A percentile compares a stretch with the other conserved stretches of the same genome.
phyloP scores from a whole-genome alignment of 495 filamentous ascomycete species.

The Margaritispora aquatica region DNA sequence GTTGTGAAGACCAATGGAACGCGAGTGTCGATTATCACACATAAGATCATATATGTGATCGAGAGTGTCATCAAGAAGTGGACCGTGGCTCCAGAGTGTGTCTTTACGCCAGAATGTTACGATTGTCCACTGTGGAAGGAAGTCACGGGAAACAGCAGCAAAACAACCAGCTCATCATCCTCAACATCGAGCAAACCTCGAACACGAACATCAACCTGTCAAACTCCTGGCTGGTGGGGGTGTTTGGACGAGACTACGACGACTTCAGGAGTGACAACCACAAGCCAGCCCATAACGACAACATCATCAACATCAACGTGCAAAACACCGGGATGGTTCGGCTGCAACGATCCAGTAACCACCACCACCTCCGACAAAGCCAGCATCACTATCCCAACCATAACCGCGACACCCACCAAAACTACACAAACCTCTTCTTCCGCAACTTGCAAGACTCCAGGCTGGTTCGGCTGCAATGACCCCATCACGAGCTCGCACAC shows the following conservation, averaged over 20 bases:
- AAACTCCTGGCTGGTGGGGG: slow-evolving; percentile 83
- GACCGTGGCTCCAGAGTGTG: slow-evolving; percentile 68
- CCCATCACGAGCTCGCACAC: slow-evolving; percentile 29
- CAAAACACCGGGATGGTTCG: slow-evolving; percentile 59
- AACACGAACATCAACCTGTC: slow-evolving; percentile 76
- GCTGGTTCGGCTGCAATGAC: slow-evolving; percentile 50
- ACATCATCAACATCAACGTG: slow-evolving; percentile 48
- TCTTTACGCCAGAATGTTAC: slow-evolving; percentile 64
- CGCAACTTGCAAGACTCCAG: slow-evolving; percentile 42
- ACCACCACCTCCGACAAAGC: slow-evolving; percentile 24
- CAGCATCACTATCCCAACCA: slow-evolving; percentile 27
- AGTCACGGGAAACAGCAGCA: slow-evolving; percentile 75
- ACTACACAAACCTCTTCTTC: slow-evolving; percentile 27
- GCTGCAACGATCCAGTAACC: slow-evolving; percentile 40
- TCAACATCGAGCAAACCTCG: slow-evolving; percentile 54
- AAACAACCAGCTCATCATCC: slow-evolving; percentile 68
- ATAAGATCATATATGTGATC: slow-evolving; percentile 81
- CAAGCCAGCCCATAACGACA: slow-evolving; percentile 38
- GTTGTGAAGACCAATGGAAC: slow-evolving; percentile 85
- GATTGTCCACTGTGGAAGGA: slow-evolving; percentile 95
- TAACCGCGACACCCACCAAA: background rate
- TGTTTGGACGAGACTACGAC: slow-evolving; percentile 59
- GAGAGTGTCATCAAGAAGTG: slow-evolving; percentile 78
- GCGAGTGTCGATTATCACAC: slow-evolving; percentile 77
- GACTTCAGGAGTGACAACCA: slow-evolving; percentile 35